Base-by-base conservation (phyloP, 1,139 yeast species). In the Barnettozyma hawaiiensis region DNA sequence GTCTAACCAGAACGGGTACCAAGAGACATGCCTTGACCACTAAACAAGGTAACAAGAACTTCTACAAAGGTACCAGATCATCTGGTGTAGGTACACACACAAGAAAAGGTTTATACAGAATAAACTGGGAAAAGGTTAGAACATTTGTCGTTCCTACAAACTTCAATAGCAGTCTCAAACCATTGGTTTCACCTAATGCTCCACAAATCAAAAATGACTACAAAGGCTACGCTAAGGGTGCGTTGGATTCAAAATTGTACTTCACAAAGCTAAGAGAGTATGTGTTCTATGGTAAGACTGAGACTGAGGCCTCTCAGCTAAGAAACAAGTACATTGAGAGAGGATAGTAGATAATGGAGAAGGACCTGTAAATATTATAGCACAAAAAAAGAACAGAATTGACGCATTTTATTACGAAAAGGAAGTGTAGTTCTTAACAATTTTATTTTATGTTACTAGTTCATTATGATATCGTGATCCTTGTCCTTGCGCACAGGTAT, bases 51-150 rank as follows among this genome's bases (percentile, higher is more conserved):
- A 92, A 90, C 67, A 89, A 90, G 70, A 81, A 85, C 57, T 86
- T 74, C 67, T 92, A 94, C 67, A 92, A 90, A 63, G 99, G 98
- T 69, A 92, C 97, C 18, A 77, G 97, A 48, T 86, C 98, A 6
- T 76, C 95, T 2, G 97, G 97, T 64, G 78, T 87, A 49, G 99
- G 99, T 60, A 73, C 71, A 45, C 78, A 84, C 60, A 83, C 94
- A 45, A 70, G 72, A 29, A 73, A 73, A 50, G 97, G 96, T 42
- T 75, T 77, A 29, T 94, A 86, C 63, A 70, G 77, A 14, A 75
- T 92, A 51, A 75, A 86, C 66, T 92, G 95, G 87, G 65, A 67
- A 33, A 87, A 83, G 60, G 98, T 90, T 26, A 75, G 97, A 58
- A 89, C 97, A 0, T 92, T 83, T 63, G 95, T 85, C 4, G 89